Base-by-base conservation (phyloP, 305 asterid species). In the Galium porrigens region DNA sequence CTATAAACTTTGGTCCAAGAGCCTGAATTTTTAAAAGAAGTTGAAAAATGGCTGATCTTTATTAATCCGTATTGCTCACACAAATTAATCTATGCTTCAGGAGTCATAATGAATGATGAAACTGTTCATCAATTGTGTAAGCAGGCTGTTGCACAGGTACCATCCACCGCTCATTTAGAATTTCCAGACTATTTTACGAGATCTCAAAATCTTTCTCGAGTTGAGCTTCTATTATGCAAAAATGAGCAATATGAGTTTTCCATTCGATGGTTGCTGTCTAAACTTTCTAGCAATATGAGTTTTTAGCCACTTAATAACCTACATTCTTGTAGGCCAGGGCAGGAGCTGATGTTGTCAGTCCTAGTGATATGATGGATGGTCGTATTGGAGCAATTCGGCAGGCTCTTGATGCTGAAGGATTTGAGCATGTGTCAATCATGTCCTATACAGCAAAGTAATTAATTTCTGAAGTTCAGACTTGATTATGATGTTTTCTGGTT, bases 361-460 rank as follows among this genome's bases (percentile, higher is more conserved):
- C 98, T 1, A 91, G 98, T 81, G 98, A 91, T 76, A 91, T 88
- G 98, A 91, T 91, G 98, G 98, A 91, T 57, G 98, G 98, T 46
- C 98, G 95, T 68, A 88, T 92, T 15, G 96, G 98, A 67, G 98
- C 95, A 34, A 89, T 92, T 77, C 82, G 96, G 58, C 74, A 84
- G 25, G 95, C 96, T 67, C 95, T 91, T 59, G 98, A 91, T 77
- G 86, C 90, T 53, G 94, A 87, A 72, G 95, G 96, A 55, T 89
- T 83, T 79, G 86, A 85, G 77, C 84, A 89, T 58, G 95, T 92
- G 71, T 87, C 95, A 46, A 87, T 89, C 71, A 92, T 92, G 99
- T 89, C 96, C 55, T 92, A 92, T 69, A 89, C 98, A 4, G 96
- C 98, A 72, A 92, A 92, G 98, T 91, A 82, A 80, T 60, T 68